Conservation (phyloP, 2,329 filamentous ascomycete species). For the Aspergillus aculeatinus region DNA sequence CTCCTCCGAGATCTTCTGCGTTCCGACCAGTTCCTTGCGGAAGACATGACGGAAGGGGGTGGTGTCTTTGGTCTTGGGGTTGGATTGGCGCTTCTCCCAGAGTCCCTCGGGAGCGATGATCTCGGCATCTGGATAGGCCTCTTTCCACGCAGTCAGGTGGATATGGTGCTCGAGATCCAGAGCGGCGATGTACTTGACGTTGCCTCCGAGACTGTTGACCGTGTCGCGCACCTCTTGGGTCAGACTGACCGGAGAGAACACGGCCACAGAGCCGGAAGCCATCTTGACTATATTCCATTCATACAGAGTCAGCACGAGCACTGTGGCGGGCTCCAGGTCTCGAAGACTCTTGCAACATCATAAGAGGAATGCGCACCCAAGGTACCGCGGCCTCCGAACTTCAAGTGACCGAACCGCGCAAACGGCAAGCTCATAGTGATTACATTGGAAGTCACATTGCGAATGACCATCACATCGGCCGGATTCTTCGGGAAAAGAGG, state of each 20-base stretch:
- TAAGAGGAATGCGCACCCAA: slow-evolving; percentile 59
- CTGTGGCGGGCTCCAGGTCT: not conserved
- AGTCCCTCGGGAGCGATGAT: slow-evolving; percentile 82
- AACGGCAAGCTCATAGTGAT: slow-evolving; percentile 68
- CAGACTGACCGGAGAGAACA: slow-evolving; percentile 88
- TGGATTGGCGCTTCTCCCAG: slow-evolving; percentile 72
- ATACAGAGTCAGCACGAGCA: not conserved
- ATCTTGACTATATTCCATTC: slow-evolving; percentile 63
- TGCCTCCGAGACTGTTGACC: slow-evolving; percentile 62
- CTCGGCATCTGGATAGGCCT: slow-evolving; percentile 73
- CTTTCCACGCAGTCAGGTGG: slow-evolving; percentile 81
- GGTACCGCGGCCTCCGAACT: slow-evolving; percentile 83
- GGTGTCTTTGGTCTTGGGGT: slow-evolving; percentile 53
- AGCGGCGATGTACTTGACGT: slow-evolving; percentile 80
- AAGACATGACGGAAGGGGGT: slow-evolving; percentile 68
- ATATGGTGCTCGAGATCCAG: slow-evolving; percentile 94
- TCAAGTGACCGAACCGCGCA: slow-evolving; percentile 72
- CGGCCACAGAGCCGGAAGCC: slow-evolving; percentile 71
- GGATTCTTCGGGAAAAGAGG: slow-evolving; percentile 68
- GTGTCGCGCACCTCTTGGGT: slow-evolving; percentile 70
- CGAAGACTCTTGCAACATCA: not conserved
- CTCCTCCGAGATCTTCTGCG: slow-evolving; percentile 63
- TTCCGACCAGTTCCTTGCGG: slow-evolving; percentile 53
- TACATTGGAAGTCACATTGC: slow-evolving; percentile 75
- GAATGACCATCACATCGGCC: slow-evolving; percentile 83